A percentile compares a stretch with the other conserved stretches of the same genome.
These are phyloP conservation scores for Heterobasidion irregulare DNA, from an alignment of 1,284 basidiomycete species.

Conservation along the genomic window DNA sequence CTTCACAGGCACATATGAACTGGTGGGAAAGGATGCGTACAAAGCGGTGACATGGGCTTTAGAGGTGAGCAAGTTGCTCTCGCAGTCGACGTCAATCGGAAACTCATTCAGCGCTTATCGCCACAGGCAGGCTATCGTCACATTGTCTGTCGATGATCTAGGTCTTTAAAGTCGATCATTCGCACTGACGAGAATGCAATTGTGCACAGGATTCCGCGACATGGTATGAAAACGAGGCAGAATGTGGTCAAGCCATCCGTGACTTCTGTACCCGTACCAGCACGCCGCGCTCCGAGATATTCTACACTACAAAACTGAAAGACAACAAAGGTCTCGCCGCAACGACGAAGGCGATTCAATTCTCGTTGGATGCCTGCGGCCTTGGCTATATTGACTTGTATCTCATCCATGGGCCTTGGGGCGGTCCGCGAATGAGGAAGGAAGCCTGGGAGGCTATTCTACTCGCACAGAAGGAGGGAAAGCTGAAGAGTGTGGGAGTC, in stretches of 20 bases:
- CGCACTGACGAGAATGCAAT: constrained; percentile 5
- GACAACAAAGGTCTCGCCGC: constrained; percentile 44
- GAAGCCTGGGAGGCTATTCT: constrained; percentile 51
- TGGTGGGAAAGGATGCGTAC: constrained; percentile 49
- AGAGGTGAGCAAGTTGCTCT: constrained; percentile 30
- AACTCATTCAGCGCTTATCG: constrained; percentile 3
- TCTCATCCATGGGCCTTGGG: constrained; percentile 59
- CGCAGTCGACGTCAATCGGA: background rate
- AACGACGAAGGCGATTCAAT: constrained; percentile 40
- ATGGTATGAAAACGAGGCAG: constrained; percentile 67
- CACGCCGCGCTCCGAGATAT: constrained; percentile 48
- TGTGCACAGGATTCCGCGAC: constrained; percentile 39
- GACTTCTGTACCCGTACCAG: constrained; percentile 41
- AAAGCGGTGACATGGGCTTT: constrained; percentile 52
- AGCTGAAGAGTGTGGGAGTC: constrained; percentile 59
- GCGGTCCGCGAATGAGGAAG: constrained; percentile 38
- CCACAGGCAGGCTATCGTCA: constrained; percentile 55
- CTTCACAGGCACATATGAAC: constrained; percentile 54
- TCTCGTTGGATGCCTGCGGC: constrained; percentile 44
- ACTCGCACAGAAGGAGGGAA: constrained; percentile 51
- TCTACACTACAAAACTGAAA: constrained; percentile 66
- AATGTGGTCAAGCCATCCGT: constrained; percentile 51
- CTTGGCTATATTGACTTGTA: constrained; percentile 62
- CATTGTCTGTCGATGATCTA: constrained; percentile 36
- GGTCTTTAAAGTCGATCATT: background rate